A percentile compares a stretch with the other conserved stretches of the same genome.
These are phyloP conservation scores for Fraxinus paxiana DNA, from an alignment of 305 asterid species.

Conservation along the genomic window DNA sequence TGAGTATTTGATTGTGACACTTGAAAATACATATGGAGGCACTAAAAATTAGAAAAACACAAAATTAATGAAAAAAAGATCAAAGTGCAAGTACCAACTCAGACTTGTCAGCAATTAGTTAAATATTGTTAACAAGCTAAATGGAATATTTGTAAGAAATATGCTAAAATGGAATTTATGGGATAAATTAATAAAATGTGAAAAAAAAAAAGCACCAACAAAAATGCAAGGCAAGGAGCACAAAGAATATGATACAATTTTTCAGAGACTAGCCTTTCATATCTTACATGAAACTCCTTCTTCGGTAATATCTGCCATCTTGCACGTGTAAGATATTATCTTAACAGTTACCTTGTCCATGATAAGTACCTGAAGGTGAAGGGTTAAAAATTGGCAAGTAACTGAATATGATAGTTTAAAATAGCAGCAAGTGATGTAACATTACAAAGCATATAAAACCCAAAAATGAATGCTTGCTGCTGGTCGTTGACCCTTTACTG, in stretches of 20 bases:
- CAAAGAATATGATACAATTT: conserved; percentile 29
- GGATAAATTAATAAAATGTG: not conserved
- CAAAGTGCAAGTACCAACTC: not conserved
- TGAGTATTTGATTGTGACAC: not conserved
- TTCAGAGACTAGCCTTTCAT: conserved; percentile 53
- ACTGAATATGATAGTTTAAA: not conserved
- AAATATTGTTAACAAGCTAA: not conserved
- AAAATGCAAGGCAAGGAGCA: conserved; percentile 10
- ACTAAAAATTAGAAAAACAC: not conserved
- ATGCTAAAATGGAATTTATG: conserved; percentile 11
- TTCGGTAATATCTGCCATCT: conserved; percentile 97
- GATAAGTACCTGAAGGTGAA: conserved; percentile 72
- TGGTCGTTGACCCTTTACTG: not conserved
- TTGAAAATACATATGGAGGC: not conserved
- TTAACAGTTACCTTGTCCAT: conserved; percentile 97
- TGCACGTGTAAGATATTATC: conserved; percentile 90
- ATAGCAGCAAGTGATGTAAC: not conserved
- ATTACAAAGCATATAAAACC: not conserved
- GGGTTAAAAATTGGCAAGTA: conserved; percentile 26
- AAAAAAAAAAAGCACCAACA: conserved; percentile 13
- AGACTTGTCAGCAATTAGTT: not conserved
- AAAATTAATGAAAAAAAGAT: not conserved
- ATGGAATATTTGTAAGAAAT: conserved; percentile 7
- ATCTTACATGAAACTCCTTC: conserved; percentile 99
- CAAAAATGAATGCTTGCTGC: not conserved